These are phyloP conservation scores for Chlorociboria aeruginascens DNA, from an alignment of 495 filamentous ascomycete species.

Conservation along the genomic window DNA sequence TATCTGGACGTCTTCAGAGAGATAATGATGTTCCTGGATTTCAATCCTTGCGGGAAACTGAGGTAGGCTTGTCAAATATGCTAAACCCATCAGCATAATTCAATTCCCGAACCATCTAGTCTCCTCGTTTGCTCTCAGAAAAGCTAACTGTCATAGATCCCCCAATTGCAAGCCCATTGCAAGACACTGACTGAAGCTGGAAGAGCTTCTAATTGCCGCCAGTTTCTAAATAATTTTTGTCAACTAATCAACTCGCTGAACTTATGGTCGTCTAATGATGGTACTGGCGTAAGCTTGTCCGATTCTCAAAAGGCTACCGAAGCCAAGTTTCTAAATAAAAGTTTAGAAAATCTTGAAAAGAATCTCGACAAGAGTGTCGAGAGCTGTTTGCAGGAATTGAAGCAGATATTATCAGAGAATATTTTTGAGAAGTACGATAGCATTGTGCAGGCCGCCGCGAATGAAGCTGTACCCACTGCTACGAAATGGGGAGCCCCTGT, in stretches of 20 bases:
- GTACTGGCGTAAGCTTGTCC: slow-evolving; percentile 28
- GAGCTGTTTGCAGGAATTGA: slow-evolving; percentile 25
- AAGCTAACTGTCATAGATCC: slow-evolving; percentile 33
- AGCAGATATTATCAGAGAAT: slow-evolving; percentile 27
- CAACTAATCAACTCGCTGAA: slow-evolving; percentile 39
- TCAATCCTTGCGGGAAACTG: slow-evolving; percentile 30
- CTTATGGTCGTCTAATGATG: slow-evolving; percentile 38
- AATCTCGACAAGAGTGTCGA: slow-evolving; percentile 27
- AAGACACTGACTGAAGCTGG: slow-evolving; percentile 37
- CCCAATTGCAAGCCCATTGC: slow-evolving; percentile 43
- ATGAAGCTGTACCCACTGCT: slow-evolving; percentile 28
- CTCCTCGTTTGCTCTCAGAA: neutral
- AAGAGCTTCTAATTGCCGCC: slow-evolving; percentile 26
- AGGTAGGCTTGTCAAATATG: neutral
- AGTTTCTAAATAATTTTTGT: slow-evolving; percentile 36
- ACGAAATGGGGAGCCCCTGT: slow-evolving; percentile 34
- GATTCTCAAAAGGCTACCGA: slow-evolving; percentile 29
- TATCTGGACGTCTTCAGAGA: slow-evolving; percentile 40
- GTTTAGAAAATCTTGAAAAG: slow-evolving; percentile 33
- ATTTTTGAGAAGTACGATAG: slow-evolving; percentile 33
- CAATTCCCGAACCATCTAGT: no score
- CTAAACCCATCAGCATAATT: no score
- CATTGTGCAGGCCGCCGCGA: slow-evolving; percentile 25
- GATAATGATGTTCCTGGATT: slow-evolving; percentile 37
- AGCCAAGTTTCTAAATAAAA: slow-evolving; percentile 27